Base-by-base conservation (phyloP, 345 rosid genomes). In the Citrus reticulata region DNA sequence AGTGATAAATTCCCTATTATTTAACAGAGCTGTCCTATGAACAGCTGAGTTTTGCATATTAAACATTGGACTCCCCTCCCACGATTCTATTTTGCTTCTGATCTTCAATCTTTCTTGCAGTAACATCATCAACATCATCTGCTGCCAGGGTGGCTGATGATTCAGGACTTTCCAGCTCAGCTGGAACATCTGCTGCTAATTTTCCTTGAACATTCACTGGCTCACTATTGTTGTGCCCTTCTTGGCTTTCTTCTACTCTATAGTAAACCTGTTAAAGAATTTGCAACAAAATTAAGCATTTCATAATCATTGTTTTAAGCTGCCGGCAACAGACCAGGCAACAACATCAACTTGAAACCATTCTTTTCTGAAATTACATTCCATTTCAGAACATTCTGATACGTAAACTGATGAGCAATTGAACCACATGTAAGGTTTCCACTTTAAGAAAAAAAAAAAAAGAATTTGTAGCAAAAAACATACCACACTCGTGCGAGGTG, bases 401-500 rank as follows among this genome's bases (percentile, higher is more conserved):
- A 67, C 1, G 3, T 27, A 70, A 3, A n/a, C 55, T 35, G 19
- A 25, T 32, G 27, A 69, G 32, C 7, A 11, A 27, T 30, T 10
- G 34, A 73, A 66, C 42, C 61, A 60, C 57, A 63, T 13, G 37
- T 2, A 34, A n/a, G n/a, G 20, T 32, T 8, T 22, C 9, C 22
- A 65, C 20, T 0, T 0, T 17, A 34, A 1, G 35, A 2, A 11
- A 25, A 4, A 11, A 25, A 39, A 60, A 77, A 25, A 10, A 10
- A 30, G 4, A 39, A 60, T 7, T 29, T 61, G 40, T 7, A 42
- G 27, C 35, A 14, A 61, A 66, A 58, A 70, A 58, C 87, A 76
- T 83, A 90, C 97, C 91, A 86, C 90, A 73, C 92, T 89, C 9
- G 97, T 86, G 13, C 87, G 87, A 82, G 97, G 62, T 6, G 94